Base-by-base conservation (phyloP, 495 filamentous ascomycete species). In the Oidiodendron maius region DNA sequence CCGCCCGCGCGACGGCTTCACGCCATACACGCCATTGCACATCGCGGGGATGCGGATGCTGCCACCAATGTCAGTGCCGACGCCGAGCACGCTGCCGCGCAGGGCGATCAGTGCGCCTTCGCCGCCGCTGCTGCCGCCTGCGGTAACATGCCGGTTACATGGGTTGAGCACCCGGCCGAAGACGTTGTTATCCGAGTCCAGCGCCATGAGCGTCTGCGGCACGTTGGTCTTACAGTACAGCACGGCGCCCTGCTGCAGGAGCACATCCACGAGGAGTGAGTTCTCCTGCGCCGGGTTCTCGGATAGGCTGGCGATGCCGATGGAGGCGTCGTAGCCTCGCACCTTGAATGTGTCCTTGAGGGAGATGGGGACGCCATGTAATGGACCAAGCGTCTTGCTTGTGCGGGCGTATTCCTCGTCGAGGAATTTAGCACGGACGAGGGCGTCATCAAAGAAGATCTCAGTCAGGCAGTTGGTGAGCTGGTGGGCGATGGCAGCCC, bases 11-110 rank as follows among this genome's bases (percentile, higher is more conserved):
- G 70, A 75, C 1, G 82, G 80, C 53, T 83, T 84, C 53, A 84
- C 70, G 0, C 74, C 71, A 39, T 77, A 82, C 4, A 83, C 58
- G 2, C 76, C 77, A 40, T 72, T 69, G 49, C 75, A 82, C 58
- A 79, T 74, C 0, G 77, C 75, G 0, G 82, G 81, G 20, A 83
- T 70, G 3, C 81, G 65, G 22, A 84, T 74, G 5, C 74, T 81
- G 8, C 86, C 86, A 0, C 83, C 86, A 42, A 90, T 81, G 64
- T 90, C 85, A 11, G 84, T 87, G 0, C 77, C 77, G 1, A 82
- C 51, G 3, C 71, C 69, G 21, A 71, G 40, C 0, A 63, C 41
- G 43, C 64, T 67, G 3, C 74, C 74, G 20, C 64, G 51, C 36
- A 77, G 56, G 0, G 64, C 69, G 11, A 68, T 42, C 12, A 78